Conservation (phyloP, 23 red algal genomes). For the Agarophyton chilense region DNA sequence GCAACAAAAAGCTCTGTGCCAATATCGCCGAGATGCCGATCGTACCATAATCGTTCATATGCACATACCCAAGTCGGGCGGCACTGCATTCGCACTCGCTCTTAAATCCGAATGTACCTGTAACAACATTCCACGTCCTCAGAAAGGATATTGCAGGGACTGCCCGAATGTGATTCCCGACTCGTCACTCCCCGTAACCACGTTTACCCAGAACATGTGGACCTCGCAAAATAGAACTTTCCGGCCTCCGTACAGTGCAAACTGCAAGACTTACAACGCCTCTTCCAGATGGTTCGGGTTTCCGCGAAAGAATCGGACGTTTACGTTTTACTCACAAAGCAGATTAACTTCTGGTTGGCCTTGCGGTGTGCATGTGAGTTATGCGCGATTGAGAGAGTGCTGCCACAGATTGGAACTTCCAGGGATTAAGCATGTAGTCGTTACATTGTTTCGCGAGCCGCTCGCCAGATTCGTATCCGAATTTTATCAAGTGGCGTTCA, state of each 20-base stretch:
- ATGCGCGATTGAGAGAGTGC: constrained; percentile 26
- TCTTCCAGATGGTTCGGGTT: constrained; percentile 56
- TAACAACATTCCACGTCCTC: constrained; percentile 44
- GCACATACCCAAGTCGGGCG: constrained; percentile 56
- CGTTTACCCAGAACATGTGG: constrained; percentile 32
- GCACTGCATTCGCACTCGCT: constrained; percentile 48
- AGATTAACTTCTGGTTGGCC: constrained; percentile 54
- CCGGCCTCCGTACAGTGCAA: constrained; percentile 19
- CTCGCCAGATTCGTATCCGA: constrained; percentile 55
- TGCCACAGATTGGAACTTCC: constrained; percentile 38
- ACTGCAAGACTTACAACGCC: constrained; percentile 45
- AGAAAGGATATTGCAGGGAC: constrained; percentile 50
- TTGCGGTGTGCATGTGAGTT: constrained; percentile 60
- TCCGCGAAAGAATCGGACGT: constrained; percentile 20
- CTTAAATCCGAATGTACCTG: constrained; percentile 54
- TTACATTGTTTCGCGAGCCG: constrained; percentile 50
- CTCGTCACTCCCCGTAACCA: background rate
- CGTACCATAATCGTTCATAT: constrained; percentile 53
- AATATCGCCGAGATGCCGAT: constrained; percentile 17
- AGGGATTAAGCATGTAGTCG: constrained; percentile 39
- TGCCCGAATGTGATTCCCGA: constrained; percentile 50
- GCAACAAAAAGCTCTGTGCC: constrained; percentile 23
- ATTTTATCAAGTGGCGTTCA: constrained; percentile 45
- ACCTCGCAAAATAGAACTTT: constrained; percentile 22
- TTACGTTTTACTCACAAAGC: constrained; percentile 49